Base-by-base conservation (phyloP, 202 grass and related monocot genomes). In the Brachypodium distachyon region DNA sequence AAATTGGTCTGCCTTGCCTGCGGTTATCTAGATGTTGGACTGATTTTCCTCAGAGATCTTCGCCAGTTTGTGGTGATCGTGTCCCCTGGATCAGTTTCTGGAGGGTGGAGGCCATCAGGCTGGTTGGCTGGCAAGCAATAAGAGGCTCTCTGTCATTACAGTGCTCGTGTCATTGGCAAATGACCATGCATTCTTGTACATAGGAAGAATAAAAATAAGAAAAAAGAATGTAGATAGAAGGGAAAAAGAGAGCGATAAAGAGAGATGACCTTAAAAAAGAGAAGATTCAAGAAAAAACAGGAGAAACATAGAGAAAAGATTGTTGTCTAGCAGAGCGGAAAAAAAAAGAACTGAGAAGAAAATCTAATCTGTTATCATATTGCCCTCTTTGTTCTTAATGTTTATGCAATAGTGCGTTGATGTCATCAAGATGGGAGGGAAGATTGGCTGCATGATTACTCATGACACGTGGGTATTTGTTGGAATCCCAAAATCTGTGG, bases 391-490 rank as follows among this genome's bases (percentile, higher is more conserved):
- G 21, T 69, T 83, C 59, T 83, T 75, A 59, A 81, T 76, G 26
- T 81, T 73, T 77, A 50, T 74, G 5, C 18, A 54, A 69, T 74
- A 93, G 90, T 93, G 84, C 7, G 38, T 87, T 47, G 73, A 77
- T 61, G 44, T 77, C 70, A 81, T 85, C 74, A 76, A 82, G 53
- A 67, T 90, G 84, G 78, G 81, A 90, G 74, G 81, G 40, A 83
- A 90, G 67, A 61, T 90, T 66, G 74, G 91, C 50, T 93, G 87
- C 63, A 87, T 93, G 81, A 90, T 90, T 34, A 87, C 81, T 27
- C 70, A 87, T 6, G 82, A 82, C 18, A 79, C 74, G 10, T 93
- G 84, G 84, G 32, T 93, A 68, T 74, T 90, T 67, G 31, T 85
- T n/a, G 87, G 91, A 47, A 81, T 93, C 6, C 4, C 78, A 6